Evolutionary conservation across 2,329 filamentous ascomycete genomes (phyloP).

Genomic region (Pseudonectria buxi): DNA sequence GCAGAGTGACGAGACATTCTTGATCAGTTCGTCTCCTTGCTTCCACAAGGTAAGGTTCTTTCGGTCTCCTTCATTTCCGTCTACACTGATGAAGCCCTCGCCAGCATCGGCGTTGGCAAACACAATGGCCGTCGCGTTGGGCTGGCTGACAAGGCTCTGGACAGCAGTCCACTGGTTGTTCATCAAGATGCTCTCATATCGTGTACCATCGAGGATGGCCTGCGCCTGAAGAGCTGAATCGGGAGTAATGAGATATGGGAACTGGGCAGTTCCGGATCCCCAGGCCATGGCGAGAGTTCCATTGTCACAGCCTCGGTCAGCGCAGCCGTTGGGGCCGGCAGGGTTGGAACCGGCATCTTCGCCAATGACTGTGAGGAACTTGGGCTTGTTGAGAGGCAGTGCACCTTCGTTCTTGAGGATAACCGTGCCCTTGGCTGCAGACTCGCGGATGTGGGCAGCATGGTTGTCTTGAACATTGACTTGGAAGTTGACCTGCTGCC

Average conservation of each 20-base stretch:
- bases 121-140: slow-evolving; percentile 67
- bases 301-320: slow-evolving; percentile 54
- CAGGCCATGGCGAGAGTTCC: slow-evolving; percentile 69
- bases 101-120: slow-evolving; percentile 85
- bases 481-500: slow-evolving; percentile 68
- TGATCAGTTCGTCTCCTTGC: slow-evolving; percentile 71
- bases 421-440: slow-evolving; percentile 75
- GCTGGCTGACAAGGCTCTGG: slow-evolving; percentile 51
- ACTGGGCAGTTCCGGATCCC: slow-evolving; percentile 69
- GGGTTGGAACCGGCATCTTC: slow-evolving; percentile 73
- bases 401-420: slow-evolving; percentile 78
- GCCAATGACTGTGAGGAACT: slow-evolving; percentile 70
- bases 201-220: slow-evolving; percentile 51
- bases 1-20: slow-evolving; percentile 69
- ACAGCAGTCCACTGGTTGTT: slow-evolving; percentile 58
- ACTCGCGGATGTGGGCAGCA: slow-evolving; percentile 62
- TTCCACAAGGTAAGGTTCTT: slow-evolving; percentile 91
- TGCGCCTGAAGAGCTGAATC: slow-evolving; percentile 61
- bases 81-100: slow-evolving; percentile 79
- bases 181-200: slow-evolving; percentile 60
- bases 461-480: slow-evolving; percentile 80
- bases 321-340: slow-evolving; percentile 71
- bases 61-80: slow-evolving; percentile 79
- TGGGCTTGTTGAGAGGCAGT: slow-evolving; percentile 73
- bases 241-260: slow-evolving; percentile 70